These are phyloP conservation scores for Pelargonium fulgidum DNA, from an alignment of 441 rosid genomes.

Conservation along the genomic window DNA sequence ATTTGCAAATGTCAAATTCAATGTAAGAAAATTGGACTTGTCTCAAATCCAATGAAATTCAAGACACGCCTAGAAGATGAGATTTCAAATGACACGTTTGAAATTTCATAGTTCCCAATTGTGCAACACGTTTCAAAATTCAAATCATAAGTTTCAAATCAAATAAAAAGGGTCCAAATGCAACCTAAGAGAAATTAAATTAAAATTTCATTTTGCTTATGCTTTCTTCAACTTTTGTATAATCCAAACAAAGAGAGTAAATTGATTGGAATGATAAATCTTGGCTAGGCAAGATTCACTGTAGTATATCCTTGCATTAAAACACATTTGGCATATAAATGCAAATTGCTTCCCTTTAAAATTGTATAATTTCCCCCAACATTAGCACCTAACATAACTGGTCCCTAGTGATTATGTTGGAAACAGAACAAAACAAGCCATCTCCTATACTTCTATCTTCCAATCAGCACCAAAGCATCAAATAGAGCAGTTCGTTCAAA, in stretches of 20 bases:
- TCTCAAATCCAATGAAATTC: too few relatives aligned
- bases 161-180: too few relatives aligned
- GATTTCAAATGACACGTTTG: too few relatives aligned
- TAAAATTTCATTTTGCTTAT: background rate
- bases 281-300: background rate
- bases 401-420: too few relatives aligned
- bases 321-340: background rate
- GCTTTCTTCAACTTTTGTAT: background rate
- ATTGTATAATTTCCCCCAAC: background rate
- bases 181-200: background rate
- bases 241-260: background rate
- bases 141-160: too few relatives aligned
- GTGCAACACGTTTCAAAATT: too few relatives aligned
- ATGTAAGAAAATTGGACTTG: too few relatives aligned
- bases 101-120: too few relatives aligned
- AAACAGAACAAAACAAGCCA: background rate
- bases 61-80: too few relatives aligned
- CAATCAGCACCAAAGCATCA: background rate
- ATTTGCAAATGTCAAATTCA: too few relatives aligned
- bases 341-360: background rate
- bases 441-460: background rate
- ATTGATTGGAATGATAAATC: background rate
- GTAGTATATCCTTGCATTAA: conserved; percentile 1
- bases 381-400: background rate
- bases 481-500: background rate